phyloP scores from a whole-genome alignment of 2,329 filamentous ascomycete species.

The Remersonia thermophila region DNA sequence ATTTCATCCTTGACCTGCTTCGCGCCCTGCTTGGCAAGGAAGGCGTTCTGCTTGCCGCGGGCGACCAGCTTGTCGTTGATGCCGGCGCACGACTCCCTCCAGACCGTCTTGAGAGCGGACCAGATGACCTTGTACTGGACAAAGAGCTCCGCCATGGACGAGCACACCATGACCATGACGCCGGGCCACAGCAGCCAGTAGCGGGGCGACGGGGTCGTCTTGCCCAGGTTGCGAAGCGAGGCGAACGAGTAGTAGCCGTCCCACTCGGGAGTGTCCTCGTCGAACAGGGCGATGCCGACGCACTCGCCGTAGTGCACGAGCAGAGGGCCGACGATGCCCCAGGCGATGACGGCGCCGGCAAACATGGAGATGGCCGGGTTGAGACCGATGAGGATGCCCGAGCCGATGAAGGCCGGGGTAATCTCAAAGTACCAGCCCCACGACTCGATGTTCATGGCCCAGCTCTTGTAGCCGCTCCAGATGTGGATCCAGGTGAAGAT shows the following conservation, averaged over 20 bases:
- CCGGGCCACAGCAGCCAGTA: slow-evolving; percentile 32
- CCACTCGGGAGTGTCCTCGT: slow-evolving; percentile 31
- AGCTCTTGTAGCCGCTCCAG: slow-evolving; percentile 38
- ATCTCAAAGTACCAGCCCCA: slow-evolving; percentile 48
- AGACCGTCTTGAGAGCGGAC: slow-evolving; percentile 32
- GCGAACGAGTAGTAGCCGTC: slow-evolving; percentile 26
- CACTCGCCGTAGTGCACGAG: slow-evolving; percentile 40
- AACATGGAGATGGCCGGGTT: slow-evolving; percentile 48
- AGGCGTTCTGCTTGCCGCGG: slow-evolving; percentile 29
- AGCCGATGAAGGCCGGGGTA: slow-evolving; percentile 47
- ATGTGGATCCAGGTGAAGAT: slow-evolving; percentile 41
- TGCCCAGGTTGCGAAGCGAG: slow-evolving; percentile 23
- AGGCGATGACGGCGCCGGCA: slow-evolving; percentile 40
- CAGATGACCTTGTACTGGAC: slow-evolving; percentile 29
- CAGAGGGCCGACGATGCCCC: slow-evolving; percentile 43
- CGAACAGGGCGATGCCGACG: slow-evolving; percentile 26
- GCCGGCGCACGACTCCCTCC: slow-evolving; percentile 30
- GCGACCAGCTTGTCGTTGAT: slow-evolving; percentile 28
- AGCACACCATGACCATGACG: slow-evolving; percentile 30
- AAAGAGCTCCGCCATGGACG: slow-evolving; percentile 27
- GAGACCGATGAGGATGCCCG: slow-evolving; percentile 45
- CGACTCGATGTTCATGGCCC: slow-evolving; percentile 40
- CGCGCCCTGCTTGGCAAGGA: slow-evolving; percentile 30
- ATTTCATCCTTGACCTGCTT: slow-evolving; percentile 19
- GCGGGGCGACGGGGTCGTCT: slow-evolving; percentile 24